These are phyloP conservation scores for Rhododendron griersonianum DNA, from an alignment of 148 eudicot species.

Conservation along the genomic window DNA sequence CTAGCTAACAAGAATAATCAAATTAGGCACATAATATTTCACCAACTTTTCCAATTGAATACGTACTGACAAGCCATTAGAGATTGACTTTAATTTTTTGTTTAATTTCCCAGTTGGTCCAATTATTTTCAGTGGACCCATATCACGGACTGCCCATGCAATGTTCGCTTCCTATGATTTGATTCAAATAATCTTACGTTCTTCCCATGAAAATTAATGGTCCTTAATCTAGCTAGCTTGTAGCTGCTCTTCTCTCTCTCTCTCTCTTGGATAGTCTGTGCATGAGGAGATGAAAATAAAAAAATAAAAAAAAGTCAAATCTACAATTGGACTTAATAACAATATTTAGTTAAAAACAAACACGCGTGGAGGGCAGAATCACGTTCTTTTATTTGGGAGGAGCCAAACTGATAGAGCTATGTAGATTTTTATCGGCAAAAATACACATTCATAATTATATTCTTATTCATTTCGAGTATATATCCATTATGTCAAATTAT, in stretches of 20 bases:
- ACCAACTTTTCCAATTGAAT: conserved; percentile 2
- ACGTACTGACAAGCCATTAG: background rate
- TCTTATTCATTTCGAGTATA: background rate
- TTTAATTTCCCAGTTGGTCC: background rate
- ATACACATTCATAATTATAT: background rate
- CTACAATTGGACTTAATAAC: too few species aligned
- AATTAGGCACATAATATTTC: conserved; percentile 3
- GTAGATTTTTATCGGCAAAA: background rate
- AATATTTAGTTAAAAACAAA: too few species aligned
- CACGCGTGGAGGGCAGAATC: too few species aligned
- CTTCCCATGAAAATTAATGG: background rate
- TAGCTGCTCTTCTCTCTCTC: background rate
- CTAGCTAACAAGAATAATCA: background rate
- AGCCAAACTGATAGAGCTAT: background rate
- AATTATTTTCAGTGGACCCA: conserved; percentile 5
- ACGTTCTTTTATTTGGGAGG: too few species aligned
- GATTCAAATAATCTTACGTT: background rate
- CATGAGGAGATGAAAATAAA: too few species aligned
- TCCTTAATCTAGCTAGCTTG: background rate
- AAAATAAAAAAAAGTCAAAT: too few species aligned
- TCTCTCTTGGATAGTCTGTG: background rate
- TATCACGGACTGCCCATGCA: conserved; percentile 2
- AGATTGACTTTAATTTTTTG: background rate
- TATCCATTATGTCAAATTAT: too few species aligned
- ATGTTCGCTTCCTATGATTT: background rate